Evolutionary conservation across 345 rosid genomes (phyloP).

Genomic region (Durio zibethinus): DNA sequence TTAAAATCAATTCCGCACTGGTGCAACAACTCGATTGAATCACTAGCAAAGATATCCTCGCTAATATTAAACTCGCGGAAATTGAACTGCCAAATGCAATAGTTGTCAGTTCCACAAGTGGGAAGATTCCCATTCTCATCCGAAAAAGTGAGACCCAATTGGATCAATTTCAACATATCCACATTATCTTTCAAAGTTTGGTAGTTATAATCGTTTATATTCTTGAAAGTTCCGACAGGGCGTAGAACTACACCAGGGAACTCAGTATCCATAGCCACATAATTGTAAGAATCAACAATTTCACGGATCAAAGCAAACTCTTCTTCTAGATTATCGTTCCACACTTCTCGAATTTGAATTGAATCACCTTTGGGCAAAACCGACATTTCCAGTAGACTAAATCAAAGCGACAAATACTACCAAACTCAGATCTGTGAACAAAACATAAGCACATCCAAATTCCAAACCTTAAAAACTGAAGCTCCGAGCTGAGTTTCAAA

Average conservation of each 20-base stretch:
- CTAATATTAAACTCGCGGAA: slow-evolving; percentile 74
- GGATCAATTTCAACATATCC: slow-evolving; percentile 78
- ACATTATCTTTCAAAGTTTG: slow-evolving; percentile 79
- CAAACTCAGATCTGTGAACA: slow-evolving; percentile 47
- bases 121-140: slow-evolving; percentile 79
- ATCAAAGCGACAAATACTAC: slow-evolving; percentile 4
- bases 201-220: slow-evolving; percentile 74
- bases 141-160: slow-evolving; percentile 73
- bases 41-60: slow-evolving; percentile 74
- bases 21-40: slow-evolving; percentile 71
- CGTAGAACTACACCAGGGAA: slow-evolving; percentile 87
- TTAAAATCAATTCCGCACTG: slow-evolving; percentile 82
- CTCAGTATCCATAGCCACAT: slow-evolving; percentile 89
- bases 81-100: slow-evolving; percentile 86
- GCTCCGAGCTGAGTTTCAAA: too few relatives aligned
- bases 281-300: slow-evolving; percentile 56
- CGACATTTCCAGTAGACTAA: slow-evolving; percentile 42
- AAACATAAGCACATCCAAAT: slow-evolving; percentile 29
- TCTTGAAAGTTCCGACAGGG: slow-evolving; percentile 73
- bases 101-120: slow-evolving; percentile 68
- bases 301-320: slow-evolving; percentile 78
- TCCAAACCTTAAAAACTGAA: slow-evolving; percentile 10
- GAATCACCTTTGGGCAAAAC: slow-evolving; percentile 54
- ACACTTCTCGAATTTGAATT: slow-evolving; percentile 77
- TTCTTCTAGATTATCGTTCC: slow-evolving; percentile 74